phyloP scores from a whole-genome alignment of 371 early-diverging fungal species.

The Syncephalastrum monosporum region DNA sequence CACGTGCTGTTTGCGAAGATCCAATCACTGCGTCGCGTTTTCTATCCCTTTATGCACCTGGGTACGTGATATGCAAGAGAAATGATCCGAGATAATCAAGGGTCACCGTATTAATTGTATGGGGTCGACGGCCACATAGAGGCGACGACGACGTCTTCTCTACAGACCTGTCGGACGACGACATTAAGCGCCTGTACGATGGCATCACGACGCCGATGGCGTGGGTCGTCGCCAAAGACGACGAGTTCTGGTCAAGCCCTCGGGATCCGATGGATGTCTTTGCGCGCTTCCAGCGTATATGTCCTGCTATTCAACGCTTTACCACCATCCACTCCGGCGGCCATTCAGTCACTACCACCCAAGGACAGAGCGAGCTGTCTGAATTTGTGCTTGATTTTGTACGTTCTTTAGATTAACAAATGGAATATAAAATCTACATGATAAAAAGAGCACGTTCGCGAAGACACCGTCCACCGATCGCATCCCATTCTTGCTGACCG shows the following conservation, averaged over 20 bases:
- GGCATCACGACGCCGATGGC: constrained; percentile 39
- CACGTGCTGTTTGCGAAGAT: constrained; percentile 25
- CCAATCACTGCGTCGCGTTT: constrained; percentile 53
- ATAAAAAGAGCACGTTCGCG: constrained; percentile 70
- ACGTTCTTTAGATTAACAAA: not conserved
- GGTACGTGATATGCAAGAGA: constrained; percentile 23
- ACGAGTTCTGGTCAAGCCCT: constrained; percentile 39
- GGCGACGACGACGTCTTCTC: constrained; percentile 63
- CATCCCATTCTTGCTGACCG: constrained; percentile 70
- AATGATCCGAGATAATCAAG: not conserved
- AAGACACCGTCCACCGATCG: constrained; percentile 65
- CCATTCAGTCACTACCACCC: constrained; percentile 35
- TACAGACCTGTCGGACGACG: constrained; percentile 44
- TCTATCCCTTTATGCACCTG: constrained; percentile 38
- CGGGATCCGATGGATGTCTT: constrained; percentile 24
- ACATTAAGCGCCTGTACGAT: constrained; percentile 31
- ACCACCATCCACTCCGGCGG: constrained; percentile 40
- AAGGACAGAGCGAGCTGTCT: constrained; percentile 22
- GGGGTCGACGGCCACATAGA: constrained; percentile 17
- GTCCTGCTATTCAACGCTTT: constrained; percentile 35
- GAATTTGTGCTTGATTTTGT: constrained; percentile 17
- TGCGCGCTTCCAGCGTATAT: constrained; percentile 28
- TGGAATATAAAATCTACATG: constrained; percentile 26
- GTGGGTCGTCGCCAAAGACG: constrained; percentile 43
- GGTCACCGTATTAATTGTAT: too few relatives aligned